Percentiles rank a stretch among this genome's conserved stretches.
These are phyloP conservation scores for Xylaria bambusicola DNA, from an alignment of 495 filamentous ascomycete species.

Conservation along the genomic window DNA sequence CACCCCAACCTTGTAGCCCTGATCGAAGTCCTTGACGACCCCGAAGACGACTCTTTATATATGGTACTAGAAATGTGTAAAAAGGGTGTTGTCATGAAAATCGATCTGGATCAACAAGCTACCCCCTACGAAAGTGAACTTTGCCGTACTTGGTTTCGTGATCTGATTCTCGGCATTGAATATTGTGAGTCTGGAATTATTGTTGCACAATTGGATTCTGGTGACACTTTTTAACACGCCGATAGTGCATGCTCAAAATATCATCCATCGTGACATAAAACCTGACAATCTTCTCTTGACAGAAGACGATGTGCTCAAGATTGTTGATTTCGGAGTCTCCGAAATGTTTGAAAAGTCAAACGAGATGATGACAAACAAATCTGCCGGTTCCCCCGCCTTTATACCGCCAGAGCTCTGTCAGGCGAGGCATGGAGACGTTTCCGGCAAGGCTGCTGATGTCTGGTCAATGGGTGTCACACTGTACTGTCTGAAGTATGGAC, in stretches of 20 bases:
- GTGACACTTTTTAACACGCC: slow-evolving; percentile 13
- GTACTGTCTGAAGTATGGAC: slow-evolving; percentile 88
- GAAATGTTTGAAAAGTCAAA: slow-evolving; percentile 94
- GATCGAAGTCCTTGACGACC: slow-evolving; percentile 93
- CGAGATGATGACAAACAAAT: slow-evolving; percentile 91
- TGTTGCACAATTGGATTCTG: slow-evolving; percentile 8
- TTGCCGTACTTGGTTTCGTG: slow-evolving; percentile 90
- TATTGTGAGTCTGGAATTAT: slow-evolving; percentile 65
- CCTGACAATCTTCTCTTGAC: slow-evolving; percentile 94
- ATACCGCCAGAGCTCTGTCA: slow-evolving; percentile 92
- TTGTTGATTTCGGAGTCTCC: slow-evolving; percentile 97
- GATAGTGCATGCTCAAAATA: slow-evolving; percentile 85
- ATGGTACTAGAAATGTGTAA: slow-evolving; percentile 99
- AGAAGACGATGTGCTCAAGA: slow-evolving; percentile 87
- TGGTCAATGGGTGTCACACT: slow-evolving; percentile 99
- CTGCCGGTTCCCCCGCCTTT: slow-evolving; percentile 93
- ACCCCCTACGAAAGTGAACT: slow-evolving; percentile 81
- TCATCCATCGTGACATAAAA: slow-evolving; percentile 97
- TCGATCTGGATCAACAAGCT: slow-evolving; percentile 80
- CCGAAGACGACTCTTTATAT: slow-evolving; percentile 91
- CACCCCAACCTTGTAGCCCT: slow-evolving; percentile 91
- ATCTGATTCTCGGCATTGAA: slow-evolving; percentile 93
- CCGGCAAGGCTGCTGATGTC: slow-evolving; percentile 87
- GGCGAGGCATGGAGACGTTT: slow-evolving; percentile 82
- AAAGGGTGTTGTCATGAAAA: slow-evolving; percentile 96